Base-by-base conservation (phyloP, 2,329 filamentous ascomycete genomes). In the Alternaria ventricosa region DNA sequence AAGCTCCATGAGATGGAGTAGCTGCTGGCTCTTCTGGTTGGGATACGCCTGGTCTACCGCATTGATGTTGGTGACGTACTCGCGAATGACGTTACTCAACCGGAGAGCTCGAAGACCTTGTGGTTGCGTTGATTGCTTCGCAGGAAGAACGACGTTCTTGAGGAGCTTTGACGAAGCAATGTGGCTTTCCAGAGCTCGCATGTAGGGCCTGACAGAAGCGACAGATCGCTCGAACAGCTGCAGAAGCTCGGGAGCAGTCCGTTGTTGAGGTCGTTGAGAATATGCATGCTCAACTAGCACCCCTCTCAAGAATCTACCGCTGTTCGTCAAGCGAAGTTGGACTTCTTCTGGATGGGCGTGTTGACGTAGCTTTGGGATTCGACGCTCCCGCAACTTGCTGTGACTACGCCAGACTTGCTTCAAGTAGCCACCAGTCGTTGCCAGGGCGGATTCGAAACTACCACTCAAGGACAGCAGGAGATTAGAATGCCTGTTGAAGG, bases 1-100 rank as follows among this genome's bases (percentile, higher is more conserved):
- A 0, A 89, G 66, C 54, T 87, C 84, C 71, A 91, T 83, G 0
- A 88, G 46, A 8, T 79, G 82, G 1, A 92, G 79, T 0, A 90
- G 74, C 68, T 86, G 82, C 0, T 76, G 61, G 27, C 87, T 88
- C 66, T 82, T 84, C 23, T 85, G 82, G 5, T 69, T 66, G 62
- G 81, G 68, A 63, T 87, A 88, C 0, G 76, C 69, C 0, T 78
- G 66, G 0, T 72, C 65, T 3, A 82, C 78, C 2, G 65, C 55
- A 0, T 1, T 47, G 10, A 71, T 60, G 12, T 22, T 66, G 9
- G 41, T 28, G 23, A 71, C 46, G 12, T 64, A 70, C 3, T 49
- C 60, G 25, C 49, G 64, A 25, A 60, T 64, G 23, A 22, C 55
- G 66, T 5, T 85, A 80, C 86, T 85, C 86, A 0, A 53, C 20